These are phyloP conservation scores for Boletellus dicymbophilus DNA, from an alignment of 1,284 basidiomycete species.

Conservation along the genomic window DNA sequence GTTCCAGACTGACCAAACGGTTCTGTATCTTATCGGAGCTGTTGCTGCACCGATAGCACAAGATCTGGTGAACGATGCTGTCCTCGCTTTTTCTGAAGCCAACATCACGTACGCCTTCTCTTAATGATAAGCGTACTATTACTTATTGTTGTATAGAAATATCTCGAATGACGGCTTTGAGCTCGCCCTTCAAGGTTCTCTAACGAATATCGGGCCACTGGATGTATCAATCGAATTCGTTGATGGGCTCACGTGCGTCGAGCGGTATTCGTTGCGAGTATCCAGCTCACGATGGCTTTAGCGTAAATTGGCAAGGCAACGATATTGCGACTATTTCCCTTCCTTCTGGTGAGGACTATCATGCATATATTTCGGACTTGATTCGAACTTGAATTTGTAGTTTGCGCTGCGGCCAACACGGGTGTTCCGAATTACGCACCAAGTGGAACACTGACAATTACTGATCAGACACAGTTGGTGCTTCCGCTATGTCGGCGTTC, in stretches of 20 bases:
- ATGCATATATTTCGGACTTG: not conserved
- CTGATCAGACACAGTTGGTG: constrained; percentile 47
- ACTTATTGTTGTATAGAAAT: constrained; percentile 42
- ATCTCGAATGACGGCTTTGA: constrained; percentile 66
- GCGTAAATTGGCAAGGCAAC: constrained; percentile 67
- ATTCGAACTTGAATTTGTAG: constrained; percentile 30
- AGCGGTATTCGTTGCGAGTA: not conserved
- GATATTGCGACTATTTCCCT: constrained; percentile 68
- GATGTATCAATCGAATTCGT: constrained; percentile 65
- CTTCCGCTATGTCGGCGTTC: not conserved
- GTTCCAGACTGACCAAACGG: constrained; percentile 61
- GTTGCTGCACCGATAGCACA: constrained; percentile 70
- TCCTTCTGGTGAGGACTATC: constrained; percentile 46
- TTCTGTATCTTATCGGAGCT: constrained; percentile 69
- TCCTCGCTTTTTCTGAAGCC: constrained; percentile 57
- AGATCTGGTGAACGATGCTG: constrained; percentile 61
- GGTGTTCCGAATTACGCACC: constrained; percentile 69
- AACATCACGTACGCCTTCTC: constrained; percentile 54
- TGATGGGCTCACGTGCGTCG: constrained; percentile 51
- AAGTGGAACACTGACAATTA: constrained; percentile 55
- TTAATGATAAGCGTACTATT: constrained; percentile 49
- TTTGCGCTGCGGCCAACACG: constrained; percentile 69
- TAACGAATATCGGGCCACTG: constrained; percentile 64
- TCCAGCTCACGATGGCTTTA: constrained; percentile 22
- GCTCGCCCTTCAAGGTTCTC: constrained; percentile 55